Base-by-base conservation (phyloP, 176 grass and related monocot genomes). In the Eleusine coracana region DNA sequence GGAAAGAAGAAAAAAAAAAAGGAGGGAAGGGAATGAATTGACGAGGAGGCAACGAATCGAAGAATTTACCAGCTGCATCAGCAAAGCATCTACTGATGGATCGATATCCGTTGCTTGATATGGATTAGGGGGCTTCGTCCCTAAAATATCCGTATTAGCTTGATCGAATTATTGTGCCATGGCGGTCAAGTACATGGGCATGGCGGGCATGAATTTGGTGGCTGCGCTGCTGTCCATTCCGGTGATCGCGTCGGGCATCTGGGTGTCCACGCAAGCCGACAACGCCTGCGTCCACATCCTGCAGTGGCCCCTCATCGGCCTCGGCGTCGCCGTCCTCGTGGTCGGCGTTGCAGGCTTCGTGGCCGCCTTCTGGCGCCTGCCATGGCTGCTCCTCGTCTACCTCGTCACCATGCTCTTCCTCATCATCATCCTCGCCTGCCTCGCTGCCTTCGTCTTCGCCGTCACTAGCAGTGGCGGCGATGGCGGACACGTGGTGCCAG, bases 161-260 rank as follows among this genome's bases (percentile, higher is more conserved):
- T 25, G 25, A 25, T 25, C 25, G 25, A 25, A 52, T 18, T 5
- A 4, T n/a, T 25, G 25, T 25, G 25, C 25, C 48, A 92, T 94
- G 92, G 95, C 88, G 5, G 81, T 94, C 80, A 89, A 79, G 84
- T 68, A 91, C 80, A 82, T 81, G 31, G 48, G 25, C 70, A 76
- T 92, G 1, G 95, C 95, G 6, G 88, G 46, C 60, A 91, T 94
- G 52, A 94, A 94, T 60, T 83, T 89, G 6, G 67, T 84, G 7
- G 92, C 88, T 21, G 75, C 92, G 65, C 88, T 98, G 28, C 86
- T 98, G 21, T 91, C 95, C 79, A 79, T 98, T 67, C 92, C 95
- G 17, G 73, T 98, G 39, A 88, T 98, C 66, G 92, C 67, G 1
- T 75, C 82, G 17, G 95, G 92, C 82, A 88, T 93, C 67, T 98